Percentiles rank a stretch among this genome's conserved stretches.
Conservation (phyloP, 1,284 basidiomycete species). For the Omphalotus olearius region DNA sequence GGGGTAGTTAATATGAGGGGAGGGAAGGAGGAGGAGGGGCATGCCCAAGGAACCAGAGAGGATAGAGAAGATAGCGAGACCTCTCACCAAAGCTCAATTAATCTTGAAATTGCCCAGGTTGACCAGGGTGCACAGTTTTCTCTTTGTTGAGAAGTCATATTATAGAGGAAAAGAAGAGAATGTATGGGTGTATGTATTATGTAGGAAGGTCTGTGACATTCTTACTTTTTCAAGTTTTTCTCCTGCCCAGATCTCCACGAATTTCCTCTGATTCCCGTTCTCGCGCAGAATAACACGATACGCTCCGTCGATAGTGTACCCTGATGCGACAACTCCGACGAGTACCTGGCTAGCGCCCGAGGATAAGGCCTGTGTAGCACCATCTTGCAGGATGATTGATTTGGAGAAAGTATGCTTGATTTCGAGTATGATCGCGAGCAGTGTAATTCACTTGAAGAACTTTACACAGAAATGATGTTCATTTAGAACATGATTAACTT, state of each 20-base stretch:
- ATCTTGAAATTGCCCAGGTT: too few relatives aligned
- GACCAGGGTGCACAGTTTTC: too few relatives aligned
- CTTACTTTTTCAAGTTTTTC: constrained; percentile 36
- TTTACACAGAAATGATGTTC: constrained; percentile 17
- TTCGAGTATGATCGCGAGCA: constrained; percentile 43
- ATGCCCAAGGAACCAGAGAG: too few relatives aligned
- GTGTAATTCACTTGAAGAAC: constrained; percentile 42
- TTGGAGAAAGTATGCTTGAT: constrained; percentile 44
- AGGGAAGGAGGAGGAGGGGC: too few relatives aligned
- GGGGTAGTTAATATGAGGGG: constrained; percentile 33
- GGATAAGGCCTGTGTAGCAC: constrained; percentile 18
- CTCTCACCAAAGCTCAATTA: too few relatives aligned
- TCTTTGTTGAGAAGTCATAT: too few relatives aligned
- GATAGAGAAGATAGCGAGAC: too few relatives aligned
- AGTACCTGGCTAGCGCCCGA: constrained; percentile 33
- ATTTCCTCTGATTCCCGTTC: constrained; percentile 32
- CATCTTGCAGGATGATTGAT: constrained; percentile 29
- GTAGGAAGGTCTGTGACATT: constrained; percentile 59
- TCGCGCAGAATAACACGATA: constrained; percentile 47
- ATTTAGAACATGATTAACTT: background rate
- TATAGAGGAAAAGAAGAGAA: too few relatives aligned
- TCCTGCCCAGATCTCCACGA: constrained; percentile 59
- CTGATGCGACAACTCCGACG: constrained; percentile 37
- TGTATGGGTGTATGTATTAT: too few relatives aligned
- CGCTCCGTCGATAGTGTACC: constrained; percentile 40